These are phyloP conservation scores for Neopestalotiopsis sp. DNA, from an alignment of 2,329 filamentous ascomycete genomes.

Conservation along the genomic window DNA sequence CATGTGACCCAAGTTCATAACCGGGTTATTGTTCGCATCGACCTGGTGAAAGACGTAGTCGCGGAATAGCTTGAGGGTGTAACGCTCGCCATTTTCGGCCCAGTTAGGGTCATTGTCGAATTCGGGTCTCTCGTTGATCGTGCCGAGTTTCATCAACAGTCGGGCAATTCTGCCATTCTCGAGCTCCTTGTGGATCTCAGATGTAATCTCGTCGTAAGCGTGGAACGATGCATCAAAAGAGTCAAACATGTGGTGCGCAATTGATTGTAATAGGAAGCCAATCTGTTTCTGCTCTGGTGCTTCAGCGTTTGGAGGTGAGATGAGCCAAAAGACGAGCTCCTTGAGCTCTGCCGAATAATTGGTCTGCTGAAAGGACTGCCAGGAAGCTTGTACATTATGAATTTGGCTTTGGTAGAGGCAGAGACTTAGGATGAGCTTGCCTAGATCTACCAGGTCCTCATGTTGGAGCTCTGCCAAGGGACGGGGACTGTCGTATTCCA, in stretches of 20 bases:
- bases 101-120: slow-evolving; percentile 78
- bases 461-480: slow-evolving; percentile 79
- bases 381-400: slow-evolving; percentile 68
- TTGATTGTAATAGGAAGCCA: slow-evolving; percentile 78
- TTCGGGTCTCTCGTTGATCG: slow-evolving; percentile 89
- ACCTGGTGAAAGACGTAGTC: slow-evolving; percentile 98
- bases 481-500: slow-evolving; percentile 76
- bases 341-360: slow-evolving; percentile 77
- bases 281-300: slow-evolving; percentile 67
- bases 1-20: slow-evolving; percentile 87
- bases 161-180: slow-evolving; percentile 89
- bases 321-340: slow-evolving; percentile 81
- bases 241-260: slow-evolving; percentile 77
- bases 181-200: slow-evolving; percentile 77
- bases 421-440: slow-evolving; percentile 81
- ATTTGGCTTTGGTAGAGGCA: slow-evolving; percentile 70
- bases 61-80: slow-evolving; percentile 91
- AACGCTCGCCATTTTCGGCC: slow-evolving; percentile 92
- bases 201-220: slow-evolving; percentile 74
- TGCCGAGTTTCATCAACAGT: slow-evolving; percentile 79
- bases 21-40: slow-evolving; percentile 80
- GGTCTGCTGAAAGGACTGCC: slow-evolving; percentile 77
- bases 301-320: slow-evolving; percentile 63
- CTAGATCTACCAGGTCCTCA: slow-evolving; percentile 85
- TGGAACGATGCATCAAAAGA: slow-evolving; percentile 82